Conservation (phyloP, 306 rosid genomes). For the Dryas octopetala region DNA sequence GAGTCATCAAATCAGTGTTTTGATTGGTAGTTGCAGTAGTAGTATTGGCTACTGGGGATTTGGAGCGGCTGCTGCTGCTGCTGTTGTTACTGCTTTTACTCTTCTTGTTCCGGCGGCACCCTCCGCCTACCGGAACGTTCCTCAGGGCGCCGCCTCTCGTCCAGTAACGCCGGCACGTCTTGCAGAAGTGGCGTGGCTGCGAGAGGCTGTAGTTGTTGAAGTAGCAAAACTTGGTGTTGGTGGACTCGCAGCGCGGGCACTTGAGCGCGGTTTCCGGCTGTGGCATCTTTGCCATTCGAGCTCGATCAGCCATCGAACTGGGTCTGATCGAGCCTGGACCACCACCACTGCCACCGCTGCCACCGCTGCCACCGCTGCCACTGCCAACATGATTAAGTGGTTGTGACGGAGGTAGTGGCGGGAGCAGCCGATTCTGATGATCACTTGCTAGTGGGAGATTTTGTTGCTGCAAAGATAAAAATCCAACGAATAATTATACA, state of each 20-base stretch:
- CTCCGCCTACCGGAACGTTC: slow-evolving; percentile 93
- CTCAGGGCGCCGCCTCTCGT: slow-evolving; percentile 85
- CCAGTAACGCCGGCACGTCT: slow-evolving; percentile 93
- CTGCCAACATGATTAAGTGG: slow-evolving; percentile 26
- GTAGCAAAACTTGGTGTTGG: slow-evolving; percentile 90
- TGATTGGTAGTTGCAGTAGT: too few relatives aligned
- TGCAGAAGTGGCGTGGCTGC: slow-evolving; percentile 97
- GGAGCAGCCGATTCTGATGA: slow-evolving; percentile 13
- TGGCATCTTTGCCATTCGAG: slow-evolving; percentile 70
- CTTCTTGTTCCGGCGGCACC: slow-evolving; percentile 88
- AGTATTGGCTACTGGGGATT: slow-evolving; percentile 49
- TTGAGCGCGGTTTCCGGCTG: slow-evolving; percentile 79
- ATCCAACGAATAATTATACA: background rate
- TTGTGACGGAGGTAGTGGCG: slow-evolving; percentile 42
- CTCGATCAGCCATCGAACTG: slow-evolving; percentile 84
- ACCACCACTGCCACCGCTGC: slow-evolving; percentile 18
- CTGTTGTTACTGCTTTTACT: slow-evolving; percentile 46
- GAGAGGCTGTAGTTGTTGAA: slow-evolving; percentile 79
- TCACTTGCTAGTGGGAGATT: slow-evolving; percentile 40
- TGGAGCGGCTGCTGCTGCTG: slow-evolving; percentile 54
- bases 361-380: slow-evolving; percentile 22
- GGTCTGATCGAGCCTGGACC: slow-evolving; percentile 55
- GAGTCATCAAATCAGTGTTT: slow-evolving; percentile 28
- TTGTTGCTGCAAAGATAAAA: slow-evolving; percentile 51
- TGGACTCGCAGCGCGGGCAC: slow-evolving; percentile 92